Evolutionary conservation across 2,329 filamentous ascomycete species (phyloP), one percentile per base, ranked within the genome.

Genomic region (Fusarium dimerum): DNA sequence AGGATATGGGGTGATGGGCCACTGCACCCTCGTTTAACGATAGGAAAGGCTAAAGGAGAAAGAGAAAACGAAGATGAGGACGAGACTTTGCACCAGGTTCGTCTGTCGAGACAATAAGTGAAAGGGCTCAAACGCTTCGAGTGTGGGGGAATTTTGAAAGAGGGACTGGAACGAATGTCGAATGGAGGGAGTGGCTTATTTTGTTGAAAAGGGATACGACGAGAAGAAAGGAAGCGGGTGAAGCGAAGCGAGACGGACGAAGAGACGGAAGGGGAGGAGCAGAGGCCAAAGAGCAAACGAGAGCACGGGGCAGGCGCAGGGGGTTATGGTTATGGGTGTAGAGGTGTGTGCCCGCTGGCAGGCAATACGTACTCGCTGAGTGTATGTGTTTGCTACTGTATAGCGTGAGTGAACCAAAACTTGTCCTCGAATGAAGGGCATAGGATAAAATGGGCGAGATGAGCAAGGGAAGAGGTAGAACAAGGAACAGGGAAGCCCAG

Each of bases 141-240:
- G 63, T 65, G 63, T 62, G 60, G 60, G 61, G 61, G 59, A 58
- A 56, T 61, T 56, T 56, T 66, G 67, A 71, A 71, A 57, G 71
- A 72, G 66, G 62, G 71, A 73, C 71, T 73, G 70, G 70, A 74
- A 73, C 71, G 71, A 73, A 51, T 50, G 67, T 67, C 61, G 67
- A 56, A 64, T 55, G 53, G 66, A 69, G 68, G 66, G 67, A 71
- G 67, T 64, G 69, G 64, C 64, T 69, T 70, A 68, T 71, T 71
- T 73, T 73, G 69, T 71, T 72, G 70, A 70, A 73, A 70, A 71
- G 68, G 65, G 65, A 65, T 62, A 61, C 67, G 68, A 61, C 60
- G 59, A 60, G 54, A 60, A 56, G 51, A 54, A 59, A 62, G 58
- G 56, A 55, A 58, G 47, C 54, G 52, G 43, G 39, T 52, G 59